Percentiles rank a stretch among this genome's conserved stretches.
These are phyloP conservation scores for Cyclotella kingstonii DNA, from an alignment of 108 stramenopile genomes.

Conservation along the genomic window DNA sequence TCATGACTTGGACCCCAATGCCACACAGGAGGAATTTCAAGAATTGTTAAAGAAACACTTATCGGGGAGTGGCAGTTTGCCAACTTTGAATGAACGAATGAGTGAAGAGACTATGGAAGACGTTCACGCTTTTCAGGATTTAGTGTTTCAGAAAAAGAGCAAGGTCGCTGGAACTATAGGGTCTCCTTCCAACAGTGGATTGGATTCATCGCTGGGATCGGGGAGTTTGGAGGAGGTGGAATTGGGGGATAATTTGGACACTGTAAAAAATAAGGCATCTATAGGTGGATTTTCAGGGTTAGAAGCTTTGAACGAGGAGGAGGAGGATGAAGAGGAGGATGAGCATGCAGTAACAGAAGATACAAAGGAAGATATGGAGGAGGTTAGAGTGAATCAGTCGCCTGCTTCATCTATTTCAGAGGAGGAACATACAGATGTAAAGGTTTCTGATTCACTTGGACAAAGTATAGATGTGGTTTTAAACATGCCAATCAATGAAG, in stretches of 20 bases:
- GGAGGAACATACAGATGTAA: neutral
- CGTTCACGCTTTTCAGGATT: conserved; percentile 65
- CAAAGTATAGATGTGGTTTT: conserved; percentile 4
- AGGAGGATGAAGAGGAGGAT: conserved; percentile 19
- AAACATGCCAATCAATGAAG: conserved; percentile 2
- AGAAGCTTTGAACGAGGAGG: conserved; percentile 16
- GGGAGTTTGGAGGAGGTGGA: neutral
- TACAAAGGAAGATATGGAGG: neutral
- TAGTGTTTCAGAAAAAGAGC: conserved; percentile 15
- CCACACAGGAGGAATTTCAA: conserved; percentile 24
- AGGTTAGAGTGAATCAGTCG: neutral
- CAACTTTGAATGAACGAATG: conserved; percentile 62
- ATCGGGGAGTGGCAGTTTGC: conserved; percentile 17
- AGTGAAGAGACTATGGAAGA: conserved; percentile 74
- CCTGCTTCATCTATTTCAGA: conserved; percentile 14
- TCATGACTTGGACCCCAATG: conserved; percentile 29
- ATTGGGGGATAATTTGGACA: neutral
- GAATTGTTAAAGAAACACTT: conserved; percentile 21
- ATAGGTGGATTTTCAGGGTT: neutral
- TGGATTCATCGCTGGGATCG: neutral
- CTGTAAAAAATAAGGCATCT: neutral
- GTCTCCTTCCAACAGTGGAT: neutral
- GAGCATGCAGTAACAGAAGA: conserved; percentile 4
- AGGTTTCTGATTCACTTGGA: neutral
- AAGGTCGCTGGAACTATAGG: neutral